Base-by-base conservation (phyloP, 108 stramenopile genomes). In the Pseudonitzschia pungens region DNA sequence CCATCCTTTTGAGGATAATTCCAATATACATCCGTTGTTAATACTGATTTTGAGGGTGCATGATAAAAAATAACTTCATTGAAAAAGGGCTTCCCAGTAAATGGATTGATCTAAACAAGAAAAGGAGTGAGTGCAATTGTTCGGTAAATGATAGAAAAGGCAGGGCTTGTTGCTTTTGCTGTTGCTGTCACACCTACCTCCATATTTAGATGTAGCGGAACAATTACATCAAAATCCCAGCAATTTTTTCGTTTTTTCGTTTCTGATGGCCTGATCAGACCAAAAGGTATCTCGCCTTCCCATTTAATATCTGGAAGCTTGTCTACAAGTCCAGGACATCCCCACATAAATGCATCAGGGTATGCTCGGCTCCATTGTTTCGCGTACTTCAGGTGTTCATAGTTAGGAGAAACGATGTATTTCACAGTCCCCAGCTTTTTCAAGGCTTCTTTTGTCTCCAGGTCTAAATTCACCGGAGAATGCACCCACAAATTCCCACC, bases 41-140 rank as follows among this genome's bases (percentile, higher is more conserved):
- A n/a, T n/a, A 95, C 55, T 15, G 87, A 82, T 67, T 87, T 88
- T 26, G 85, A 84, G 41, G 82, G 77, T 53, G 54, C 33, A 74
- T 92, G 90, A 76, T 84, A 90, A 71, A 86, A 92, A 11, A 92
- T 73, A 9, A 90, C 89, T 79, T 95, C 94, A 72, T 91, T 91
- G 82, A 95, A 95, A 56, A 95, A 95, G 20, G 90, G 81, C 48
- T 79, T 81, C 16, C 83, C 83, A n/a, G 93, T 94, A 55, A 90
- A 89, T 31, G 91, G 93, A 74, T 90, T 91, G 20, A 65, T 24
- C 65, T 45, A 66, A 60, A 6, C 8, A 24, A 31, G 28, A 31
- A 28, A 60, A 31, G 26, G 24, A 31, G 27, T 18, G 5, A 60
- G 5, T 45, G 11, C 4, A 5, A 45, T 15, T 24, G n/a, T 22